Percentiles rank a stretch among this genome's conserved stretches.
Conservation (phyloP, 2,329 filamentous ascomycete genomes). For the Epichloe sibirici region DNA sequence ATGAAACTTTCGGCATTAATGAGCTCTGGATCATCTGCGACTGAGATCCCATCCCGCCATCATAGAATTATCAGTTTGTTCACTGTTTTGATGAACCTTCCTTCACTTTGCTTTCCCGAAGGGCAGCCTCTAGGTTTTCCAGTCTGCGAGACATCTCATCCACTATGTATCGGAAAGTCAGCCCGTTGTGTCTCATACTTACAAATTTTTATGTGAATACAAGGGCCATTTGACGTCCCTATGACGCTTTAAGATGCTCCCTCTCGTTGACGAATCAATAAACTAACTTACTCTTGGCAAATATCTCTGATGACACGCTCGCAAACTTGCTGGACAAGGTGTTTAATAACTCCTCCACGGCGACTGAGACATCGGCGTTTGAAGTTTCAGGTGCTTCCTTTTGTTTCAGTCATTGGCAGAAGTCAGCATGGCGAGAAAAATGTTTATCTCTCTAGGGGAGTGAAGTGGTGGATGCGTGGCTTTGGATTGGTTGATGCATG, state of each 20-base stretch:
- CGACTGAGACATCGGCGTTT: constrained; percentile 56
- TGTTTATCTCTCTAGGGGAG: not conserved
- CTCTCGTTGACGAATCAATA: not conserved
- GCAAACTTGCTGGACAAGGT: constrained; percentile 78
- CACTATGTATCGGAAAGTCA: constrained; percentile 43
- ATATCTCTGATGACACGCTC: constrained; percentile 72
- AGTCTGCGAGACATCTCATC: constrained; percentile 85
- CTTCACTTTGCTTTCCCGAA: constrained; percentile 45
- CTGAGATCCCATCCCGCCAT: not conserved
- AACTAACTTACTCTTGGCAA: constrained; percentile 62
- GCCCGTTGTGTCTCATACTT: not conserved
- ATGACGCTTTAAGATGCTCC: not conserved
- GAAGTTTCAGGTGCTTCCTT: constrained; percentile 28
- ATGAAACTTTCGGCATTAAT: too few relatives aligned
- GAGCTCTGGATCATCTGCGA: not conserved
- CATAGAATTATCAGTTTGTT: not conserved
- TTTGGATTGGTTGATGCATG: not conserved
- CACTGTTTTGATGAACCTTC: constrained; percentile 25
- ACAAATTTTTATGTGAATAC: not conserved
- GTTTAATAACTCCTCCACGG: constrained; percentile 78
- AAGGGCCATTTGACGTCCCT: not conserved
- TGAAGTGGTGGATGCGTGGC: not conserved
- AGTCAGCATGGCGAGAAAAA: not conserved
- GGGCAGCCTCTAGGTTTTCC: constrained; percentile 67
- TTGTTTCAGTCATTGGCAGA: not conserved